These are phyloP conservation scores for Boletus reticulatus DNA, from an alignment of 768 basidiomycete genomes.

Conservation along the genomic window DNA sequence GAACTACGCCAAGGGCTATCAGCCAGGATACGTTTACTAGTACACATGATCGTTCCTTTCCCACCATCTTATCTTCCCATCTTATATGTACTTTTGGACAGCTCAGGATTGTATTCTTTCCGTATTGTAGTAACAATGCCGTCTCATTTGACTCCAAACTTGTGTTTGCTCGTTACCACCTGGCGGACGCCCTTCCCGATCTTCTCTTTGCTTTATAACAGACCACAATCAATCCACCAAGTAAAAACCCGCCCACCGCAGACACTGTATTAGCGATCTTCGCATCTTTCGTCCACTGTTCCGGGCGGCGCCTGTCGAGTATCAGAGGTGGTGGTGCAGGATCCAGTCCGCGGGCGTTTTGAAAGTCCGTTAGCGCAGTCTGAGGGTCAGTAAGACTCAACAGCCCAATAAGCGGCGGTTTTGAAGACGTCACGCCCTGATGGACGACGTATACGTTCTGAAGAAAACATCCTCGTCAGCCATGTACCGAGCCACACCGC, in stretches of 20 bases:
- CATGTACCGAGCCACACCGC: neutral
- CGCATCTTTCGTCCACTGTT: slow-evolving; percentile 16
- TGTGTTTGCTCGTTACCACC: slow-evolving; percentile 4
- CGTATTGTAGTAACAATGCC: neutral
- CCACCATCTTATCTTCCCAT: neutral
- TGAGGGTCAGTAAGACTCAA: slow-evolving; percentile 41
- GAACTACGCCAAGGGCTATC: slow-evolving; percentile 22
- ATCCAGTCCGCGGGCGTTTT: slow-evolving; percentile 42
- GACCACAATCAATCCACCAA: slow-evolving; percentile 31
- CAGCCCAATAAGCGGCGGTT: slow-evolving; percentile 46
- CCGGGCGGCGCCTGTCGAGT: neutral
- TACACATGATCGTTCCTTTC: neutral
- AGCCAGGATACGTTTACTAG: slow-evolving; percentile 25
- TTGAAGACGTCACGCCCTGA: slow-evolving; percentile 37
- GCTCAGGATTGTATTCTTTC: neutral
- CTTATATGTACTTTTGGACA: neutral
- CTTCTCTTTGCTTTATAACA: slow-evolving; percentile 8
- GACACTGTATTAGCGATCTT: slow-evolving; percentile 23
- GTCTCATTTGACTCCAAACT: neutral
- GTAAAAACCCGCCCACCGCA: slow-evolving; percentile 35
- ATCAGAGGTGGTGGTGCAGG: slow-evolving; percentile 24
- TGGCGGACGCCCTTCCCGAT: neutral
- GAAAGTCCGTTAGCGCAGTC: slow-evolving; percentile 39
- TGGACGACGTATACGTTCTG: slow-evolving; percentile 58
- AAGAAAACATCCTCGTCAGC: slow-evolving; percentile 6